A percentile compares a stretch with the other conserved stretches of the same genome.
phyloP scores from a whole-genome alignment of 192 early-diverging fungal species.

The Coemansia sp. region DNA sequence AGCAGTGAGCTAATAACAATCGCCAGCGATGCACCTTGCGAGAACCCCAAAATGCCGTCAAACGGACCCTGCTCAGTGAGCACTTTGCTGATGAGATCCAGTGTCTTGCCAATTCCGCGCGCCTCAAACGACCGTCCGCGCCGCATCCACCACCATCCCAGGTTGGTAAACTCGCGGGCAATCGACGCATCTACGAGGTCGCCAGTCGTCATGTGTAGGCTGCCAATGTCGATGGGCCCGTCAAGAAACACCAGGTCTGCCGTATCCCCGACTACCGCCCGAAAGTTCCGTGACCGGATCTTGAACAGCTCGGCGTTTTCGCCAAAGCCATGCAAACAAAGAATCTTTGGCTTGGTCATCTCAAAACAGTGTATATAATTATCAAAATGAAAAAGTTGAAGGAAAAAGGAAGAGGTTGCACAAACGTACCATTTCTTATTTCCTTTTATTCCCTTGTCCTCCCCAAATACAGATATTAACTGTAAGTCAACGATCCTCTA shows the following conservation, averaged over 20 bases:
- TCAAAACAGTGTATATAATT: background rate
- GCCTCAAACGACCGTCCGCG: conserved; percentile 30
- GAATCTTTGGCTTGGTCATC: conserved; percentile 47
- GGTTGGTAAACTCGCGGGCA: conserved; percentile 34
- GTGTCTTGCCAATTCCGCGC: conserved; percentile 30
- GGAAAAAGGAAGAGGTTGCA: background rate
- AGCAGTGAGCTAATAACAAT: conserved; percentile 31
- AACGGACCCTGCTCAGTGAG: conserved; percentile 51
- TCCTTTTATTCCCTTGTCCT: background rate
- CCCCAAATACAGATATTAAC: background rate
- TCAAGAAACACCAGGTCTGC: conserved; percentile 44
- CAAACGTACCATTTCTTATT: background rate
- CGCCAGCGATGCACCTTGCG: conserved; percentile 43
- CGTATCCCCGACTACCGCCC: conserved; percentile 25
- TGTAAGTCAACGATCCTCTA: background rate
- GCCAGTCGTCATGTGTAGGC: conserved; percentile 25
- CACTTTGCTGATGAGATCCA: conserved; percentile 17
- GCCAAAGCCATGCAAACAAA: conserved; percentile 50
- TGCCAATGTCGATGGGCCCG: conserved; percentile 41
- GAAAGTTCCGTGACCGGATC: conserved; percentile 41
- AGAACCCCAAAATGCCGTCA: conserved; percentile 50
- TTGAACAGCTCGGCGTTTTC: conserved; percentile 46
- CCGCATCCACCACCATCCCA: conserved; percentile 52
- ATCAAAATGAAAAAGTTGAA: background rate
- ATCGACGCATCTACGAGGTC: conserved; percentile 11